Evolutionary conservation across 176 grass and related monocot species (phyloP), one percentile per base, ranked within the genome.

Genomic region (Tillandsia fasciculata): DNA sequence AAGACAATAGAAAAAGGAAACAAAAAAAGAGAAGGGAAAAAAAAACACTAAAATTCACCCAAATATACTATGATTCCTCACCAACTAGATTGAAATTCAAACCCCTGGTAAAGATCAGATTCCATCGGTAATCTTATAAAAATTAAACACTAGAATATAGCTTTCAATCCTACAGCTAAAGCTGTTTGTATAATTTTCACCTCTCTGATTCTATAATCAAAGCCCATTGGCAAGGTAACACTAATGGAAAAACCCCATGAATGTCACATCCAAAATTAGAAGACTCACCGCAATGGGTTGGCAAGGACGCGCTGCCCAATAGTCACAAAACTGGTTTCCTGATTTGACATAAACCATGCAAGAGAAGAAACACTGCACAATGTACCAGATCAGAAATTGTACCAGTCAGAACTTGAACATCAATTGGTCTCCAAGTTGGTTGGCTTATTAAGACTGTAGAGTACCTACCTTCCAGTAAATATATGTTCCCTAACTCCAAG

Each of bases 291-390:
- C 78, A 97, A 92, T 76, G 93, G 93, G 85, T 87, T 90, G 65
- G 93, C 89, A 83, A 97, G 86, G 53, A 97, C 83, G 18, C 93
- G 86, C 27, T 97, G 93, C 74, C 89, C 86, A 81, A 97, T 97
- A n/a, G 89, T 97, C 79, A 97, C 93, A 81, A 92, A 97, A 80
- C 93, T 92, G 2, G 89, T 97, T 80, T 97, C 93, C 78, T 97
- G 93, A 66, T 97, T 97, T 79, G 93, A 97, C 93, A 97, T 97
- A 75, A 97, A 97, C 93, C 93, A 97, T 51, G 93, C 93, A 81
- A 97, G 93, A 76, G 93, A 97, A 77, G 93, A 97, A 81, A 97
- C 93, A 87, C 89, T 97, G 83, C 77, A 72, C 74, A 85, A 78
- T 75, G n/a, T 52, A 28, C 26, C 59, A 12, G 23, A 52, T 67